Percentiles rank a stretch among this genome's conserved stretches.
Evolutionary conservation across 2,329 filamentous ascomycete species (phyloP).

Genomic region (Fusarium sp.): DNA sequence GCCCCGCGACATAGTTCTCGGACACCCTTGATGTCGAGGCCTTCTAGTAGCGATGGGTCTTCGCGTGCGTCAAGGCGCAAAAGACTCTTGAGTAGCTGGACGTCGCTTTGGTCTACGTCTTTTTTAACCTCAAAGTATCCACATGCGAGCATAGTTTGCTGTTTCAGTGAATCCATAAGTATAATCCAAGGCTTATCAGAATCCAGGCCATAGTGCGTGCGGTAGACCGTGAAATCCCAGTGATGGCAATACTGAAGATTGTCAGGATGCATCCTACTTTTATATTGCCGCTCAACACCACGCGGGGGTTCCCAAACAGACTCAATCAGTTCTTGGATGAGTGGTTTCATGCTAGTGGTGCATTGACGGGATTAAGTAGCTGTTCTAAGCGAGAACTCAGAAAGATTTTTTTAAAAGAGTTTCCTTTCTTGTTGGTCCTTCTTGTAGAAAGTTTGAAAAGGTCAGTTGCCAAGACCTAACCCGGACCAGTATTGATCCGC

Average conservation of each 20-base stretch:
- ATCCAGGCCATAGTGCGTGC: slow-evolving; percentile 7
- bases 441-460: neutral
- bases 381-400: neutral
- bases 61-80: neutral
- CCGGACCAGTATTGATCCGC: neutral
- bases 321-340: neutral
- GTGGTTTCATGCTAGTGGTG: neutral
- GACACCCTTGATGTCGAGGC: neutral
- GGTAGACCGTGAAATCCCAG: slow-evolving; percentile 18
- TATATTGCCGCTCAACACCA: neutral
- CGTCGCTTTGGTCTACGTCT: neutral
- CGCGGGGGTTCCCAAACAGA: neutral
- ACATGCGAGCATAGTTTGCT: neutral
- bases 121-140: neutral
- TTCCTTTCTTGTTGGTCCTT: neutral
- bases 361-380: too few relatives aligned
- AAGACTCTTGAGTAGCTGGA: neutral
- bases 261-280: neutral
- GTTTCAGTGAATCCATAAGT: neutral
- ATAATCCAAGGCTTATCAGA: neutral
- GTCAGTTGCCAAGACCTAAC: neutral
- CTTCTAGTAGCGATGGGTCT: neutral
- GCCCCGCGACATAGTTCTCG: neutral
- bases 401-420: neutral
- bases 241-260: slow-evolving; percentile 6